Base-by-base conservation (phyloP, 768 basidiomycete species). In the Gelatoporia subvermispora region DNA sequence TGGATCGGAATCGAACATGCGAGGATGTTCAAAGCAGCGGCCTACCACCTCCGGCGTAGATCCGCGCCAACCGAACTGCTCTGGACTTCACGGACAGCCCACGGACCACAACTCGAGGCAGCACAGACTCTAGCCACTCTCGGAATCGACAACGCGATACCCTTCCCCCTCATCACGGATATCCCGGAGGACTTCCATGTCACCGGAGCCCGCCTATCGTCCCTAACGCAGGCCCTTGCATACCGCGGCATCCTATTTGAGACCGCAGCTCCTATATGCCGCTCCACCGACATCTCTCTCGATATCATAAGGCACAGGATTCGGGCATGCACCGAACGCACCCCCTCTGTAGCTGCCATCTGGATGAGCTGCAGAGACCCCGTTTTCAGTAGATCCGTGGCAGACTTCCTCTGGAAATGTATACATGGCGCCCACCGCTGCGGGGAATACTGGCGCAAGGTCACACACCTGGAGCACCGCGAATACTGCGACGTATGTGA, bases 31-130 rank as follows among this genome's bases (percentile, higher is more conserved):
- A 8, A 41, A 16, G 48, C 50, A 0, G 41, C 54, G 0, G 42
- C 52, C 0, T 50, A 51, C 3, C 40, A 42, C 0, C 49, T 67
- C 10, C 25, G 59, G 35, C 18, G 35, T 15, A 37, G 57, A 24
- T 39, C 43, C 10, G 58, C 54, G 2, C 15, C 13, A 3, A 65
- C 59, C 1, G n/a, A n/a, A n/a, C n/a, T n/a, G n/a, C n/a, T n/a
- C 9, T 34, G 11, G 41, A 67, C 8, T 39, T 36, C 24, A 61
- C 63, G 0, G 65, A 66, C 55, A 64, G 62, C 2, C 62, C 62
- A 22, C 8, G 7, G 8, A 25, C 23, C 16, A 8, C 4, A 8
- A 4, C 18, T 15, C 49, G n/a, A n/a, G 58, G 3, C 64, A 64
- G 21, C 54, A 63, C n/a, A 44, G 56, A 34, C 7, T 60, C 64